Evolutionary conservation across 1,284 basidiomycete genomes (phyloP).

Genomic region (Polyporus tsugae): DNA sequence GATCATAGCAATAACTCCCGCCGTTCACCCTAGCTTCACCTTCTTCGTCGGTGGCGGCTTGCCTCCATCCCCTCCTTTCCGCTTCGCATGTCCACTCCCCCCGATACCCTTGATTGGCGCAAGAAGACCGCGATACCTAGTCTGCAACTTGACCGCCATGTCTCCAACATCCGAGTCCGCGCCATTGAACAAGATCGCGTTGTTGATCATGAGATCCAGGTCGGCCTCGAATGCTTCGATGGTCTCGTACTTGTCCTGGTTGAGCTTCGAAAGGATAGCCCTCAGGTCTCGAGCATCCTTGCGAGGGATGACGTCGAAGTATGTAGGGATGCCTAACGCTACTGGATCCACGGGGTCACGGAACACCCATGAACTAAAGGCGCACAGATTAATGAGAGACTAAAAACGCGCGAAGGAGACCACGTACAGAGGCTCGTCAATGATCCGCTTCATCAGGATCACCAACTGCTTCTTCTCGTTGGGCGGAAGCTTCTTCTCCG

Average conservation of each 20-base stretch:
- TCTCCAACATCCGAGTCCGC: conserved; percentile 78
- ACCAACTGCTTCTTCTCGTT: conserved; percentile 86
- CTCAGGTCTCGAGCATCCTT: conserved; percentile 90
- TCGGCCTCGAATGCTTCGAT: conserved; percentile 84
- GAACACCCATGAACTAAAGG: conserved; percentile 76
- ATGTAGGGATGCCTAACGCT: conserved; percentile 80
- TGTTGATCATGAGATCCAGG: conserved; percentile 84
- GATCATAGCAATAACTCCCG: conserved; percentile 27
- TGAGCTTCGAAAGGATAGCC: conserved; percentile 85
- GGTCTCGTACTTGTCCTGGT: conserved; percentile 83
- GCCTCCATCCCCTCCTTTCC: conserved; percentile 70
- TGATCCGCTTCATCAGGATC: conserved; percentile 74
- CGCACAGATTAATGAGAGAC: conserved; percentile 4
- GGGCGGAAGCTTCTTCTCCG: conserved; percentile 79
- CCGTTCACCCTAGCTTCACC: conserved; percentile 52
- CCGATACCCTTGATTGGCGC: conserved; percentile 54
- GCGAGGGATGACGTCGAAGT: conserved; percentile 82
- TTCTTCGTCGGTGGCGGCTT: conserved; percentile 77
- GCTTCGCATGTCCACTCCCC: conserved; percentile 54
- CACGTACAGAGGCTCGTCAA: conserved; percentile 77
- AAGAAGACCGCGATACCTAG: conserved; percentile 62
- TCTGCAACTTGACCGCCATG: conserved; percentile 58
- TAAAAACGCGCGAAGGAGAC: neutral
- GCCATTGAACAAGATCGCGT: conserved; percentile 89
- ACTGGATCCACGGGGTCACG: conserved; percentile 88